phyloP scores from a whole-genome alignment of 805 yeast species.

The Suhomyces xylopsoci region DNA sequence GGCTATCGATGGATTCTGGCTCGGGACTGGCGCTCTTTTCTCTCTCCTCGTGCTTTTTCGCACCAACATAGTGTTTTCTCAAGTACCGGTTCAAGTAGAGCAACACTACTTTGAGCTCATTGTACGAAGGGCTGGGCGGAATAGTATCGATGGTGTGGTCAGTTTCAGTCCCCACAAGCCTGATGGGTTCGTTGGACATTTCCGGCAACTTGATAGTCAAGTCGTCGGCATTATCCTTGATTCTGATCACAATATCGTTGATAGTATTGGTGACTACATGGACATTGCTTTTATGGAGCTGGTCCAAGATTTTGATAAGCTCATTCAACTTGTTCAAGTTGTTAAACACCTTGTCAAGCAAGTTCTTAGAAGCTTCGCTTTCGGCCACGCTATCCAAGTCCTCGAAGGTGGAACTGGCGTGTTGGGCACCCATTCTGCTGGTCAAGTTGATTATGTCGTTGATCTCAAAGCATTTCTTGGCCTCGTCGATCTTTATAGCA shows the following conservation, averaged over 20 bases:
- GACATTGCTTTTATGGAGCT: constrained; percentile 26
- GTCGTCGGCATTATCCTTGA: constrained; percentile 20
- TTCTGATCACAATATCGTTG: constrained; percentile 26
- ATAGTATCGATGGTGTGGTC: neutral
- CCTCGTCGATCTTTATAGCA: constrained; percentile 22
- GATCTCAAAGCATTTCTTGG: constrained; percentile 25
- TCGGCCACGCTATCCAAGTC: neutral
- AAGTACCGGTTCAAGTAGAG: constrained; percentile 24
- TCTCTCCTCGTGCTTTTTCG: neutral
- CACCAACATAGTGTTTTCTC: constrained; percentile 7
- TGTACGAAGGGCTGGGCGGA: neutral
- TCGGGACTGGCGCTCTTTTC: neutral
- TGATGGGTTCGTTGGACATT: constrained; percentile 4
- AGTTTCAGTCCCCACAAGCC: neutral
- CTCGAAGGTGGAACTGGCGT: neutral
- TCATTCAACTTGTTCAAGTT: constrained; percentile 29
- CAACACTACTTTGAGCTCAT: constrained; percentile 19
- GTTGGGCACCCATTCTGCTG: constrained; percentile 18
- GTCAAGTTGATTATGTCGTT: constrained; percentile 26
- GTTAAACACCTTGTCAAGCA: constrained; percentile 26
- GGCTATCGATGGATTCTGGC: neutral
- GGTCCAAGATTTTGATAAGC: constrained; percentile 32
- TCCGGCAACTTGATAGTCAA: constrained; percentile 14
- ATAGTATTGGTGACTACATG: constrained; percentile 24
- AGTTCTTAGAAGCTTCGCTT: constrained; percentile 5